phyloP scores from a whole-genome alignment of 352 stramenopile species.

The Globisporangium irregulare region DNA sequence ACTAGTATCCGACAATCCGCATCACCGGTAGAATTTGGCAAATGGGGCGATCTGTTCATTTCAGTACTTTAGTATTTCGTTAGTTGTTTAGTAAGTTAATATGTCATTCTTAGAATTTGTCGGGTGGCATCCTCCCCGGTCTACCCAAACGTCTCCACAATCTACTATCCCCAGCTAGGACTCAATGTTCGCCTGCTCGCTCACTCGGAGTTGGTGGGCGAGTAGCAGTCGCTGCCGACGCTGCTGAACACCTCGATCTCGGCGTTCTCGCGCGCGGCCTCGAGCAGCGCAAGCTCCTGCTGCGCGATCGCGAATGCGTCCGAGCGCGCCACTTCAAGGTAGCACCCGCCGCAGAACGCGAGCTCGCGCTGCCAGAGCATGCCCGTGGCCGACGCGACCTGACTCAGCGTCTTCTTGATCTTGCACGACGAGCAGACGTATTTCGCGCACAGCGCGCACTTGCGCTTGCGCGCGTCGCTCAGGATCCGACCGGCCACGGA shows the following conservation, averaged over 20 bases:
- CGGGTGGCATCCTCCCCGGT: too few relatives aligned
- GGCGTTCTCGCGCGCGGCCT: neutral
- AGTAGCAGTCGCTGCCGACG: conserved; percentile 10
- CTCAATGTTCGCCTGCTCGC: neutral
- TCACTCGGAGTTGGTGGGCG: conserved; percentile 1
- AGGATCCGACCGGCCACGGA: neutral
- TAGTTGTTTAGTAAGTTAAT: too few relatives aligned
- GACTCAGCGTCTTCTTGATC: conserved; percentile 14
- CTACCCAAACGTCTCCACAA: too few relatives aligned
- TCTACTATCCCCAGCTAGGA: too few relatives aligned
- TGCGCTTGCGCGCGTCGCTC: neutral
- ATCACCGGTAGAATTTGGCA: too few relatives aligned
- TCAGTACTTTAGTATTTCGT: too few relatives aligned
- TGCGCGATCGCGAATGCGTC: conserved; percentile 3
- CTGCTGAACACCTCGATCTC: neutral
- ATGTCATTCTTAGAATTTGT: too few relatives aligned
- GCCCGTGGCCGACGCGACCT: conserved; percentile 1
- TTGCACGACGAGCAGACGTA: conserved; percentile 15
- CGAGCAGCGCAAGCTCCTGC: conserved; percentile 1
- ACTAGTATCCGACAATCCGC: too few relatives aligned
- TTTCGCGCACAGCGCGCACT: neutral
- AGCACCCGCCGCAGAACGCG: neutral
- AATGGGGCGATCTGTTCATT: too few relatives aligned
- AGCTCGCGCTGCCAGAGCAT: neutral
- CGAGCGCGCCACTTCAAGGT: neutral